Conservation (phyloP, 495 filamentous ascomycete species). For the Neurospora sp. region DNA sequence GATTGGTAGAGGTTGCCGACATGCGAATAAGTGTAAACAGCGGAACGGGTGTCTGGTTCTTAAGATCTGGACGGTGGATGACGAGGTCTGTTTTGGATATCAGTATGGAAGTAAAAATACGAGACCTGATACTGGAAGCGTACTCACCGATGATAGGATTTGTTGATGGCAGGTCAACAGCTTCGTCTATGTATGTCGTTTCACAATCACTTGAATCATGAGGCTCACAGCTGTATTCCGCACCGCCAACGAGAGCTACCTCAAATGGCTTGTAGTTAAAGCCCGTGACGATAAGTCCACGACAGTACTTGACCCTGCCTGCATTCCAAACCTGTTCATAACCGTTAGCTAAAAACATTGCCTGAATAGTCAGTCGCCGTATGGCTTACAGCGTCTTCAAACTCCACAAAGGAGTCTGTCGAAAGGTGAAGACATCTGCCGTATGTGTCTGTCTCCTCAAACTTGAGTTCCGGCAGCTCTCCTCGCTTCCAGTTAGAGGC, state of each 20-base stretch:
- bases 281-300: constrained; percentile 35
- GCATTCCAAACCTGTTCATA: constrained; percentile 25
- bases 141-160: constrained; percentile 37
- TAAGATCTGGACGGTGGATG: constrained; percentile 29
- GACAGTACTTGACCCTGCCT: constrained; percentile 18
- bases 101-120: neutral
- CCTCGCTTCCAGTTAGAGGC: constrained; percentile 12
- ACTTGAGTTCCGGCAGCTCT: constrained; percentile 14
- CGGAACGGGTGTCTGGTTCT: constrained; percentile 17
- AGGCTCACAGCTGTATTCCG: neutral
- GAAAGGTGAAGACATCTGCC: constrained; percentile 34
- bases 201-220: constrained; percentile 28
- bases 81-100: constrained; percentile 24
- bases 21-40: constrained; percentile 35
- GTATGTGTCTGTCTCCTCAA: constrained; percentile 19
- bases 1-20: constrained; percentile 34
- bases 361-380: neutral
- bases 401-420: constrained; percentile 35
- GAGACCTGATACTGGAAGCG: neutral
- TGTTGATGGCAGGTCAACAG: constrained; percentile 1
- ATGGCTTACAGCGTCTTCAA: constrained; percentile 31
- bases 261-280: constrained; percentile 28
- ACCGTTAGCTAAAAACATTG: constrained; percentile 6
- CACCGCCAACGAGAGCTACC: constrained; percentile 17
- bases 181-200: constrained; percentile 24